phyloP scores from a whole-genome alignment of 331 rosid species.

The Ulmus americana region DNA sequence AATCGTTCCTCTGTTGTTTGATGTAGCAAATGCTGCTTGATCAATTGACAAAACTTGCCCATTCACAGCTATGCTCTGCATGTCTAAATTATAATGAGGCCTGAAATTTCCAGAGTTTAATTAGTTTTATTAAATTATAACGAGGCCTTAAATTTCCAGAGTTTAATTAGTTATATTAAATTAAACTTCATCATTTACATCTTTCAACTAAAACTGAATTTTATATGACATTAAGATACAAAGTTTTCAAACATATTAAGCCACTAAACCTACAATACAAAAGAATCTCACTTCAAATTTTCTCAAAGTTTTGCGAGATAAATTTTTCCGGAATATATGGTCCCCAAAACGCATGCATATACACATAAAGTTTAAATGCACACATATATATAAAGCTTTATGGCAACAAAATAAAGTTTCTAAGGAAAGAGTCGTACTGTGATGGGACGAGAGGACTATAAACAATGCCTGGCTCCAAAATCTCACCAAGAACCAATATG shows the following conservation, averaged over 20 bases:
- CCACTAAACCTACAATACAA: too few species aligned
- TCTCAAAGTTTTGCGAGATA: too few species aligned
- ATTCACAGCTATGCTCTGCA: conserved; percentile 76
- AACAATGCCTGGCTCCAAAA: conserved; percentile 89
- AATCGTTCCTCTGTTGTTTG: conserved; percentile 78
- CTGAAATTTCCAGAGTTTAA: conserved; percentile 44
- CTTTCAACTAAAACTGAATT: conserved; percentile 20
- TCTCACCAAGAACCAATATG: conserved; percentile 87
- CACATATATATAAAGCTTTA: conserved; percentile 5
- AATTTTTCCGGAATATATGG: too few species aligned
- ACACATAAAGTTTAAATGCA: background rate
- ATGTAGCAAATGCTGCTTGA: conserved; percentile 59
- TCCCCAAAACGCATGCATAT: background rate
- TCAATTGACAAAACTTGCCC: conserved; percentile 72
- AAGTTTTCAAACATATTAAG: background rate
- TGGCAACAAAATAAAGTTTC: conserved; percentile 16
- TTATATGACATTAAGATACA: conserved; percentile 6
- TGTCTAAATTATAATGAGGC: conserved; percentile 88
- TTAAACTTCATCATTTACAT: conserved; percentile 10
- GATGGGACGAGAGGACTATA: conserved; percentile 92
- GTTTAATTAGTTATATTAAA: conserved; percentile 22
- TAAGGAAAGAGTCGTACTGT: conserved; percentile 58
- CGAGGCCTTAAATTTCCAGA: conserved; percentile 68
- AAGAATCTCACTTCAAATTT: too few species aligned
- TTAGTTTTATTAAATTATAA: conserved; percentile 36